A percentile compares a stretch with the other conserved stretches of the same genome.
Conservation (phyloP, 345 rosid genomes). For the Gossypioides kirkii region DNA sequence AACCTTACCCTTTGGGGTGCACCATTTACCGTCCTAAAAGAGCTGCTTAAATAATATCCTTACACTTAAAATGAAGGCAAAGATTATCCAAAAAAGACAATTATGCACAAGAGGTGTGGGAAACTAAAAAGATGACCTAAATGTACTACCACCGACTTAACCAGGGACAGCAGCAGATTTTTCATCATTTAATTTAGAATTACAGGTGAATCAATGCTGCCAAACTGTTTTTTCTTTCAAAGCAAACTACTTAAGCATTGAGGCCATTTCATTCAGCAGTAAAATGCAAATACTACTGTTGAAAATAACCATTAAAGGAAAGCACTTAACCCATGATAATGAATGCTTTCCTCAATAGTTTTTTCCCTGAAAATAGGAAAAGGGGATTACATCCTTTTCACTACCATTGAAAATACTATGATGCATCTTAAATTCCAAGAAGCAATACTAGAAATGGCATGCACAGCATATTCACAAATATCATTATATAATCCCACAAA, state of each 20-base stretch:
- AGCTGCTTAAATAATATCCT: background rate
- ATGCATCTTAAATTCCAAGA: background rate
- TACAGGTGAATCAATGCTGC: background rate
- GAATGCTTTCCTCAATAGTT: background rate
- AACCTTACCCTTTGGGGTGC: background rate
- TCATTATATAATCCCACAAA: background rate
- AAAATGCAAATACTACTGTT: background rate
- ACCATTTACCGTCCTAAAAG: background rate
- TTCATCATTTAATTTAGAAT: background rate
- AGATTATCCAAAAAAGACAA: background rate
- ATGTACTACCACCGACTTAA: background rate
- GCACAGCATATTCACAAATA: background rate
- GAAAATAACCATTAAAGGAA: background rate
- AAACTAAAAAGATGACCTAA: background rate
- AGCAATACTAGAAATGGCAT: background rate
- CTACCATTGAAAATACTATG: background rate
- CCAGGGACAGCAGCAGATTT: background rate
- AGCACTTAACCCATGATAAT: background rate
- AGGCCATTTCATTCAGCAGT: slow-evolving; percentile 1
- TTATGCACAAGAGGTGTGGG: background rate
- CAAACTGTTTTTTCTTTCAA: background rate
- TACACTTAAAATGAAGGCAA: background rate
- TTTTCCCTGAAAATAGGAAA: background rate
- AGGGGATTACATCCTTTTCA: slow-evolving; percentile 22
- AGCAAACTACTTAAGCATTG: background rate